Conservation (phyloP, 2,329 filamentous ascomycete species). For the Aspergillus brasiliensis region DNA sequence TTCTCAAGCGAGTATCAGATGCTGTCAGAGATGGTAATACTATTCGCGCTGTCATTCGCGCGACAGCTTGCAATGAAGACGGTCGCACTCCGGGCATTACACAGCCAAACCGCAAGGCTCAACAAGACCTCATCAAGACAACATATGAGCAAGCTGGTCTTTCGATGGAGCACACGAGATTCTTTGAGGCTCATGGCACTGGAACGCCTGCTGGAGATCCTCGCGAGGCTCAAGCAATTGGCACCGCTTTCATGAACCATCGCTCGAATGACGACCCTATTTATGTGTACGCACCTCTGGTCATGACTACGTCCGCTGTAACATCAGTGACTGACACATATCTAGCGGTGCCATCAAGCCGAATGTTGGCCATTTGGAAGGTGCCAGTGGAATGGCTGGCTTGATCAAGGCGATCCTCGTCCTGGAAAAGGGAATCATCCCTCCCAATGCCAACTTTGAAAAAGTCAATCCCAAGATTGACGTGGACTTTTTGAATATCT, state of each 20-base stretch:
- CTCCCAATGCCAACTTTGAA: neutral
- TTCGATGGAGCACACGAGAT: neutral
- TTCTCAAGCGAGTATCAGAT: conserved; percentile 29
- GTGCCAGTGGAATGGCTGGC: neutral
- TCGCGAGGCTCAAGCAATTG: neutral
- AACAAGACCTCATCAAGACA: neutral
- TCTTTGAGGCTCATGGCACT: conserved; percentile 2
- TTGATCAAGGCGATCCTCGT: neutral
- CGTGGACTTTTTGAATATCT: neutral
- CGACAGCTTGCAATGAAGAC: conserved; percentile 24
- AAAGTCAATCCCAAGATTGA: neutral
- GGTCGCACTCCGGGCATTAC: conserved; percentile 16
- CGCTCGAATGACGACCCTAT: neutral
- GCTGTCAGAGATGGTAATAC: conserved; percentile 33
- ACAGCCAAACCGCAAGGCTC: neutral
- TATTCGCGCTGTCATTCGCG: conserved; percentile 33
- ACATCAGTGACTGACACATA: too few relatives aligned
- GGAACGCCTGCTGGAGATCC: neutral
- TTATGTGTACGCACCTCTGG: neutral
- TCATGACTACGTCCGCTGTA: too few relatives aligned
- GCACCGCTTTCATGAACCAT: neutral
- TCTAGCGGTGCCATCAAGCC: neutral
- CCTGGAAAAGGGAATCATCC: neutral
- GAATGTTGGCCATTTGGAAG: neutral
- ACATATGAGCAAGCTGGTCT: neutral